Evolutionary conservation across 257 asterid species (phyloP).

Genomic region (Cordia subcordata): DNA sequence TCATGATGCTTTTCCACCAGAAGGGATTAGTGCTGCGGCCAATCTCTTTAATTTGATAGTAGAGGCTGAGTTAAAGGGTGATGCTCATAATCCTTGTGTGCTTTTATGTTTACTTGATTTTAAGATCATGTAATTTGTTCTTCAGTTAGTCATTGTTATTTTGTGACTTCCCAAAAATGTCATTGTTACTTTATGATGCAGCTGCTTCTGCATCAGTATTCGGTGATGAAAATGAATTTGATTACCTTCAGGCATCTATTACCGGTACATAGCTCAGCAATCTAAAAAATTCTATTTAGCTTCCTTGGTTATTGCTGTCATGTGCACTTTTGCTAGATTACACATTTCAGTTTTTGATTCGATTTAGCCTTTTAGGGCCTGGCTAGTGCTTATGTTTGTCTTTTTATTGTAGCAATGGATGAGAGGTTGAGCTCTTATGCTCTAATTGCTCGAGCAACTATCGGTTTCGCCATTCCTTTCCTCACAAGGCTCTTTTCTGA

Average conservation of each 20-base stretch:
- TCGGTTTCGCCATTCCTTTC: constrained; percentile 57
- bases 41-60: constrained; percentile 76
- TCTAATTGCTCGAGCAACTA: constrained; percentile 94
- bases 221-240: constrained; percentile 58
- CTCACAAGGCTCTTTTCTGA: constrained; percentile 64
- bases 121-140: constrained; percentile 6
- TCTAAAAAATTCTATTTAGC: background rate
- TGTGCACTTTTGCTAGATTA: background rate
- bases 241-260: constrained; percentile 73
- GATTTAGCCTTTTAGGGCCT: background rate
- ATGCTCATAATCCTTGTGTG: constrained; percentile 13
- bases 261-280: constrained; percentile 39
- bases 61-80: constrained; percentile 82
- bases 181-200: constrained; percentile 26
- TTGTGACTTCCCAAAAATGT: no score
- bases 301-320: constrained; percentile 7
- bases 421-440: constrained; percentile 95
- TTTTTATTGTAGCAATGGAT: constrained; percentile 77
- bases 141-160: constrained; percentile 19
- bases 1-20: constrained; percentile 50
- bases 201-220: constrained; percentile 85
- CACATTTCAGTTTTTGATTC: constrained; percentile 1
- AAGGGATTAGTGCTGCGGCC: constrained; percentile 78
- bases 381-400: constrained; percentile 16
- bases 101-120: background rate